Percentiles rank a stretch among this genome's conserved stretches.
phyloP scores from a whole-genome alignment of 2,329 filamentous ascomycete species.

The Hypoxylon sp. region DNA sequence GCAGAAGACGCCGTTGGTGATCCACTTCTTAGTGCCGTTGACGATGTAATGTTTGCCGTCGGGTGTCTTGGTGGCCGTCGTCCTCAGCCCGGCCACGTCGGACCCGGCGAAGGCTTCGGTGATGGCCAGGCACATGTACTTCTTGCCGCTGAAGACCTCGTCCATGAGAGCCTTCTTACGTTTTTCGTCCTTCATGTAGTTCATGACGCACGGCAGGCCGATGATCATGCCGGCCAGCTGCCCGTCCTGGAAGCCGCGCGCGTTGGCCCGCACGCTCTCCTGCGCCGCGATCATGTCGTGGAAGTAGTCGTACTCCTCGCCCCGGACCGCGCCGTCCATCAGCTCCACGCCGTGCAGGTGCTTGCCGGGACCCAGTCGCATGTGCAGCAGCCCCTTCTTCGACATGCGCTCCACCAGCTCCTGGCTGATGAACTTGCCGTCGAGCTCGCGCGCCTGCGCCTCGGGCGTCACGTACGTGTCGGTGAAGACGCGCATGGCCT shows the following conservation, averaged over 20 bases:
- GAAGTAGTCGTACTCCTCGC: slow-evolving; percentile 88
- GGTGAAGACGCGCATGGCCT: slow-evolving; percentile 77
- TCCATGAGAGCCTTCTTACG: slow-evolving; percentile 75
- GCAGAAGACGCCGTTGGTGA: slow-evolving; percentile 81
- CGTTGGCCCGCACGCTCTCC: slow-evolving; percentile 77
- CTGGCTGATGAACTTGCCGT: slow-evolving; percentile 77
- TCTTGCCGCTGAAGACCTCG: slow-evolving; percentile 81
- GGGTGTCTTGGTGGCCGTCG: slow-evolving; percentile 79
- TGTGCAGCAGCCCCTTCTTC: slow-evolving; percentile 78
- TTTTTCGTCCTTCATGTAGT: slow-evolving; percentile 77
- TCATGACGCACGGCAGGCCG: slow-evolving; percentile 80
- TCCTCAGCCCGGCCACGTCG: slow-evolving; percentile 83
- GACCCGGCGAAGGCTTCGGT: slow-evolving; percentile 89
- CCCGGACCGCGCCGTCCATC: slow-evolving; percentile 76
- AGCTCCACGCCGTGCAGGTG: slow-evolving; percentile 79
- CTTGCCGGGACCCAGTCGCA: slow-evolving; percentile 85
- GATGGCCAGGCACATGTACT: slow-evolving; percentile 90
- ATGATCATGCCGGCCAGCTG: slow-evolving; percentile 91
- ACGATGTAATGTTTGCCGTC: slow-evolving; percentile 80
- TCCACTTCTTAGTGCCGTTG: slow-evolving; percentile 87
- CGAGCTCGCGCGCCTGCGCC: slow-evolving; percentile 79
- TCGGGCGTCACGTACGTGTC: slow-evolving; percentile 79
- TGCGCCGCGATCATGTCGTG: slow-evolving; percentile 83
- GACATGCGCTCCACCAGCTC: slow-evolving; percentile 83
- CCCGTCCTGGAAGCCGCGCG: slow-evolving; percentile 85